Percentiles rank a stretch among this genome's conserved stretches.
Evolutionary conservation across 2,329 filamentous ascomycete genomes (phyloP).

Genomic region (Hypoxylon sp.): DNA sequence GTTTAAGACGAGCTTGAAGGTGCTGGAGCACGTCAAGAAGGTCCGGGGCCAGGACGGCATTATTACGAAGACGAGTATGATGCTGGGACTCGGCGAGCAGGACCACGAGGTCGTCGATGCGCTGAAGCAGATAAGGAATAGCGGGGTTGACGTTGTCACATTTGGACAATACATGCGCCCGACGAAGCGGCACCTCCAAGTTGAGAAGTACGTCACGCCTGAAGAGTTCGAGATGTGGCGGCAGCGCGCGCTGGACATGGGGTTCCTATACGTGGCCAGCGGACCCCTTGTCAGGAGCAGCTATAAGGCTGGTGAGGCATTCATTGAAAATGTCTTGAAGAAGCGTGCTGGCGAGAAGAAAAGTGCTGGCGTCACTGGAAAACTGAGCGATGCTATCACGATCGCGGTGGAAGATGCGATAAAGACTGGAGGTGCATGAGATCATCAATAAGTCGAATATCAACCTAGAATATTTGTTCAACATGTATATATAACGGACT

Average conservation of each 20-base stretch:
- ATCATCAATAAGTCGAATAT: too few species aligned
- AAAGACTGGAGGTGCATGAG: slow-evolving; percentile 25
- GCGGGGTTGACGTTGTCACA: slow-evolving; percentile 92
- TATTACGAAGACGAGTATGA: slow-evolving; percentile 98
- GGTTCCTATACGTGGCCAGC: slow-evolving; percentile 95
- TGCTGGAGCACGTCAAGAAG: slow-evolving; percentile 85
- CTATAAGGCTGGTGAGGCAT: slow-evolving; percentile 98
- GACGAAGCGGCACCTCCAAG: slow-evolving; percentile 97
- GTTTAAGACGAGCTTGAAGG: slow-evolving; percentile 85
- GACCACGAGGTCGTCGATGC: slow-evolving; percentile 87
- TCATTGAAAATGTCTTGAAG: slow-evolving; percentile 97
- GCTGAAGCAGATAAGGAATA: slow-evolving; percentile 81
- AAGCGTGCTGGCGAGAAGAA: slow-evolving; percentile 73
- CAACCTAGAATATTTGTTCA: slow-evolving; percentile 20
- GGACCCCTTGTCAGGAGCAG: slow-evolving; percentile 93
- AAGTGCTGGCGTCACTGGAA: slow-evolving; percentile 27
- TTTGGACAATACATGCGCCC: slow-evolving; percentile 99
- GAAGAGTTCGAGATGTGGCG: slow-evolving; percentile 93
- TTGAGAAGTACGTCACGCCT: slow-evolving; percentile 94
- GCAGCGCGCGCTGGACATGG: slow-evolving; percentile 89
- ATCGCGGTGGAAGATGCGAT: slow-evolving; percentile 44
- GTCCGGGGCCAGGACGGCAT: slow-evolving; percentile 75
- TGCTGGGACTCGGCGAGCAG: slow-evolving; percentile 94
- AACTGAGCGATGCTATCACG: slow-evolving; percentile 43
- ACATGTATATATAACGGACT: slow-evolving; percentile 34